Percentiles rank a stretch among this genome's conserved stretches.
Evolutionary conservation across 2,329 filamentous ascomycete species (phyloP).

Genomic region (Fusarium sp.): DNA sequence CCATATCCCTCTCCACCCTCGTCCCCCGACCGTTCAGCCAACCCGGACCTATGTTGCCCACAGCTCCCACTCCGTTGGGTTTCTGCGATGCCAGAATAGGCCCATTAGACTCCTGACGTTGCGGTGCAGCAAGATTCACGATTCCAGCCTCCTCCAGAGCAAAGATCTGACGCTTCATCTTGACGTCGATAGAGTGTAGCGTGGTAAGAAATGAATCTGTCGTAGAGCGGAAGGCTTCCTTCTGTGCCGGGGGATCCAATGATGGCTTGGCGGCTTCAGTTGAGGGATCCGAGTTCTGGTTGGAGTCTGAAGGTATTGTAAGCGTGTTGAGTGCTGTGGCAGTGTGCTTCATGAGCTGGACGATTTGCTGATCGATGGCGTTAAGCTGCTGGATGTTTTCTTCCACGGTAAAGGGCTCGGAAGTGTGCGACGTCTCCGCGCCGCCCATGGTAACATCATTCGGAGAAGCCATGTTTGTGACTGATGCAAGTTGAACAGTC

Average conservation of each 20-base stretch:
- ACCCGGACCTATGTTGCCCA: constrained; percentile 79
- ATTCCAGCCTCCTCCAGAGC: constrained; percentile 85
- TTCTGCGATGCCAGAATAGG: constrained; percentile 60
- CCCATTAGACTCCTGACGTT: constrained; percentile 48
- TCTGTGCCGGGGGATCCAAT: constrained; percentile 62
- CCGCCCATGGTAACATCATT: constrained; percentile 49
- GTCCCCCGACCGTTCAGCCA: constrained; percentile 89
- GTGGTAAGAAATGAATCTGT: constrained; percentile 76
- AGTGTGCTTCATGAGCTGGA: constrained; percentile 57
- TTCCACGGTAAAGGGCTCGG: constrained; percentile 73
- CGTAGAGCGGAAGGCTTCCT: constrained; percentile 66
- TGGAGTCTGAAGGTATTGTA: constrained; percentile 46
- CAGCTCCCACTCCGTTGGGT: constrained; percentile 65
- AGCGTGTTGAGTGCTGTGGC: constrained; percentile 59
- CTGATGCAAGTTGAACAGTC: neutral
- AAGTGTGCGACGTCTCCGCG: constrained; percentile 43
- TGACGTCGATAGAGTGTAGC: constrained; percentile 78
- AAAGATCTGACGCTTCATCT: constrained; percentile 73
- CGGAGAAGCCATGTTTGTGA: constrained; percentile 46
- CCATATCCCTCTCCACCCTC: constrained; percentile 84
- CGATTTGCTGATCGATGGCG: constrained; percentile 74
- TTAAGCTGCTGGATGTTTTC: constrained; percentile 85
- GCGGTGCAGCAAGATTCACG: constrained; percentile 61
- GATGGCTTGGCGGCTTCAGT: constrained; percentile 38
- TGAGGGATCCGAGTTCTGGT: constrained; percentile 19